phyloP scores from a whole-genome alignment of 495 filamentous ascomycete species.

The Lasiosphaeriaceae sp. region DNA sequence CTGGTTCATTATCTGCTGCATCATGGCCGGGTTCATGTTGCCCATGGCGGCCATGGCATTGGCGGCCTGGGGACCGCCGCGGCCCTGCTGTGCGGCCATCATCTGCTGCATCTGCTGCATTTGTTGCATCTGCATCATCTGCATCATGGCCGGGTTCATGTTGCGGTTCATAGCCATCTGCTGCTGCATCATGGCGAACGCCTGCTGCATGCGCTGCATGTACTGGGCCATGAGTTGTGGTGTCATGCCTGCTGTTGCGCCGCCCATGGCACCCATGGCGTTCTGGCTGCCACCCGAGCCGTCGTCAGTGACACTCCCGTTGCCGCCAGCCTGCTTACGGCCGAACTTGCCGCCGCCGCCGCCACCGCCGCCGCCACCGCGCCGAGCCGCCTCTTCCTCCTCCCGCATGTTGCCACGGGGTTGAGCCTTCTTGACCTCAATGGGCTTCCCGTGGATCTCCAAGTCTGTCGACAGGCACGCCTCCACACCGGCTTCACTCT shows the following conservation, averaged over 20 bases:
- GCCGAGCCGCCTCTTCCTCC: conserved; percentile 73
- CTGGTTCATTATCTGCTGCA: conserved; percentile 77
- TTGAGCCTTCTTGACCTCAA: conserved; percentile 97
- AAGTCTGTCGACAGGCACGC: conserved; percentile 74
- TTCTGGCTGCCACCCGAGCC: conserved; percentile 32
- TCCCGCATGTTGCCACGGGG: conserved; percentile 92
- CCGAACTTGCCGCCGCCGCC: conserved; percentile 47
- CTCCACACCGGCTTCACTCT: conserved; percentile 92
- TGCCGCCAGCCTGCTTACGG: conserved; percentile 38
- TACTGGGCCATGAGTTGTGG: conserved; percentile 98
- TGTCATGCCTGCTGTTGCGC: conserved; percentile 64
- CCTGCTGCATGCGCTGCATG: conserved; percentile 95
- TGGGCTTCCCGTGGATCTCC: conserved; percentile 89
- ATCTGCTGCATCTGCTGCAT: conserved; percentile 81
- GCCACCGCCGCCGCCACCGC: conserved; percentile 39
- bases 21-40: conserved; percentile 73
- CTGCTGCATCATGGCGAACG: conserved; percentile 92
- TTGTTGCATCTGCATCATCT: conserved; percentile 65
- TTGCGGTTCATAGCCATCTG: conserved; percentile 61
- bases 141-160: conserved; percentile 64
- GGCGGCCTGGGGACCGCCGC: conserved; percentile 20
- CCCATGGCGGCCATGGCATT: conserved; percentile 47
- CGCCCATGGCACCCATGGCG: conserved; percentile 28
- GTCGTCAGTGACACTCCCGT: conserved; percentile 40
- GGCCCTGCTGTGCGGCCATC: conserved; percentile 29